A percentile compares a stretch with the other conserved stretches of the same genome.
These are phyloP conservation scores for Phanerodontia chrysosporium DNA, from an alignment of 768 basidiomycete species.

Conservation along the genomic window DNA sequence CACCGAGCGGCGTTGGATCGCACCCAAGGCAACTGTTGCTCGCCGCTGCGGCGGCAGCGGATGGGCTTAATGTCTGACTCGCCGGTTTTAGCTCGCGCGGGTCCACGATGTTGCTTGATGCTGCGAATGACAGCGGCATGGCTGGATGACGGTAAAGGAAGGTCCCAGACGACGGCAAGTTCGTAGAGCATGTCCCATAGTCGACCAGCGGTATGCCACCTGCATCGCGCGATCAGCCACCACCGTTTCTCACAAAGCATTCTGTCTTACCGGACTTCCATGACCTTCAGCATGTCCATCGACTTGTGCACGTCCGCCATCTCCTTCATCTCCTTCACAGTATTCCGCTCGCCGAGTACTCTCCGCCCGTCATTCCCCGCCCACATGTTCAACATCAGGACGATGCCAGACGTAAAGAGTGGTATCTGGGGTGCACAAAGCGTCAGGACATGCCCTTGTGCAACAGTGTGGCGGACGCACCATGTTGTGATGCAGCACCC, in stretches of 20 bases:
- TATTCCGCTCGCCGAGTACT: constrained; percentile 25
- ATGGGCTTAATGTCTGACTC: background rate
- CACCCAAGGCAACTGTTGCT: background rate
- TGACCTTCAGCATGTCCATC: constrained; percentile 22
- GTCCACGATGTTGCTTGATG: constrained; percentile 3
- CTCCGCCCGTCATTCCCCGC: constrained; percentile 26
- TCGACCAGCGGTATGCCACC: constrained; percentile 10
- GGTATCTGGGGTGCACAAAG: constrained; percentile 16
- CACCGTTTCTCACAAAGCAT: background rate
- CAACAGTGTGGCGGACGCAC: background rate
- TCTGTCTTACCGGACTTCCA: constrained; percentile 14
- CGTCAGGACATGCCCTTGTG: no score
- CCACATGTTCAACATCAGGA: constrained; percentile 49
- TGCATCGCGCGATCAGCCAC: background rate
- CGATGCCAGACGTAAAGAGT: constrained; percentile 39
- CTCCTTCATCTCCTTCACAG: constrained; percentile 24
- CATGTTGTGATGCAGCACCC: background rate
- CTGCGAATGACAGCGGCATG: constrained; percentile 5
- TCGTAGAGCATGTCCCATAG: constrained; percentile 11
- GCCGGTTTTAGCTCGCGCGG: background rate
- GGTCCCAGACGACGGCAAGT: constrained; percentile 7
- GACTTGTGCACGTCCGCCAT: constrained; percentile 40
- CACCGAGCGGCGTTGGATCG: background rate
- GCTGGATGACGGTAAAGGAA: constrained; percentile 6
- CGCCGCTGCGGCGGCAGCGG: background rate